A percentile compares a stretch with the other conserved stretches of the same genome.
Conservation (phyloP, 768 basidiomycete species). For the Lyophyllum shimeji region DNA sequence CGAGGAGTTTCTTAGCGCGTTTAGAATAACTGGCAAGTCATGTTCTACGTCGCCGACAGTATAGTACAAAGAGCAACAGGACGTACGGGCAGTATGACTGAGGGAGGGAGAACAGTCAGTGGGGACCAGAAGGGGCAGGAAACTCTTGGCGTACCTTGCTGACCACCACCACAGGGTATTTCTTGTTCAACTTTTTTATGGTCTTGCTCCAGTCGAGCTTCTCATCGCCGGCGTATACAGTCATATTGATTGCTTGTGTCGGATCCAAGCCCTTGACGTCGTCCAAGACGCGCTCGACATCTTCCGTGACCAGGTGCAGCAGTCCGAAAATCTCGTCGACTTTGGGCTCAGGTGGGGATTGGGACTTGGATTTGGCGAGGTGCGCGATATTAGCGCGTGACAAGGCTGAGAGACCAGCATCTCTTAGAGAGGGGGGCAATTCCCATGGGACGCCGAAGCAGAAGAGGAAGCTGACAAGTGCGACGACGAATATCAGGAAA, state of each 20-base stretch:
- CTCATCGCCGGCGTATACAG: constrained; percentile 53
- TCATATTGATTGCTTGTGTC: constrained; percentile 45
- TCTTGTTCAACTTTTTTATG: constrained; percentile 38
- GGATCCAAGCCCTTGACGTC: constrained; percentile 44
- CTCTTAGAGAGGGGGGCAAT: constrained; percentile 34
- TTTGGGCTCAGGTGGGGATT: constrained; percentile 17
- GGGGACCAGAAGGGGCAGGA: neutral
- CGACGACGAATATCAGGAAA: constrained; percentile 36
- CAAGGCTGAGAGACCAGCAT: constrained; percentile 28
- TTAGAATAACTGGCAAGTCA: constrained; percentile 49
- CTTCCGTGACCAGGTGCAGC: constrained; percentile 61
- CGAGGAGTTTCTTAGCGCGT: constrained; percentile 62
- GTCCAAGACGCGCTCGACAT: constrained; percentile 39
- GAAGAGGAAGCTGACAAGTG: constrained; percentile 37
- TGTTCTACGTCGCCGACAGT: neutral
- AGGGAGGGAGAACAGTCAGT: neutral
- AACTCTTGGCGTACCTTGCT: constrained; percentile 59
- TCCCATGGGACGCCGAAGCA: constrained; percentile 46
- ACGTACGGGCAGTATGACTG: constrained; percentile 74
- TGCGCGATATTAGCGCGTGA: constrained; percentile 41
- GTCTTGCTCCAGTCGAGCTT: constrained; percentile 45
- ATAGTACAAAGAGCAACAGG: neutral
- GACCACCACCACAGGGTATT: constrained; percentile 72
- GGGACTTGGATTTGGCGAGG: constrained; percentile 30
- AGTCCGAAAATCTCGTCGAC: constrained; percentile 71